Evolutionary conservation across 306 rosid species (phyloP).

Genomic region (Corylus avellana): DNA sequence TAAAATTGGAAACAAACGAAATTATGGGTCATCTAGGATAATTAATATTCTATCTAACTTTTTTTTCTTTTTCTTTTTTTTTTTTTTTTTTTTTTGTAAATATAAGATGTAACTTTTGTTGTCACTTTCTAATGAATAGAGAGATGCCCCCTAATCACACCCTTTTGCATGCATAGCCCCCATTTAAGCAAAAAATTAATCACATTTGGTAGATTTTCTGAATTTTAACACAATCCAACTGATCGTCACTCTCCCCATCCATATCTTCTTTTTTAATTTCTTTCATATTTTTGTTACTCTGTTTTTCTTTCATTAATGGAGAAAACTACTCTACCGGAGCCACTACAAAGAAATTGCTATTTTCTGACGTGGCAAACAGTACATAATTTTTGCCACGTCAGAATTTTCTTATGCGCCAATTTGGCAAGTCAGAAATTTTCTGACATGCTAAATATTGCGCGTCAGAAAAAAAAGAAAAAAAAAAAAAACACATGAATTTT

Average conservation of each 20-base stretch:
- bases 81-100: background rate
- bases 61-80: background rate
- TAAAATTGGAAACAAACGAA: background rate
- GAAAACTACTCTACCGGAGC: too few species aligned
- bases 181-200: conserved; percentile 26
- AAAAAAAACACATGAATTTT: too few species aligned
- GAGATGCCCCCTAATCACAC: background rate
- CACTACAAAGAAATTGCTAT: too few species aligned
- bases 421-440: too few species aligned
- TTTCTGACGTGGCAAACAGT: too few species aligned
- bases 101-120: background rate
- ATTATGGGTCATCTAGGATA: background rate
- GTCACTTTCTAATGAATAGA: background rate
- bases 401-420: too few species aligned
- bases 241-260: background rate
- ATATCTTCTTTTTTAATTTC: background rate
- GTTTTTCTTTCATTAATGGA: too few species aligned
- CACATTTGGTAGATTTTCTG: conserved; percentile 25
- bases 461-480: too few species aligned
- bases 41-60: conserved; percentile 8
- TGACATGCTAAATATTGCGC: too few species aligned
- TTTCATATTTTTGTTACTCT: too few species aligned
- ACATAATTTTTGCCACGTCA: too few species aligned
- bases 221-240: conserved; percentile 29
- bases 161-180: background rate